These are phyloP conservation scores for Pichia californica DNA, from an alignment of 805 yeast species.

Conservation along the genomic window DNA sequence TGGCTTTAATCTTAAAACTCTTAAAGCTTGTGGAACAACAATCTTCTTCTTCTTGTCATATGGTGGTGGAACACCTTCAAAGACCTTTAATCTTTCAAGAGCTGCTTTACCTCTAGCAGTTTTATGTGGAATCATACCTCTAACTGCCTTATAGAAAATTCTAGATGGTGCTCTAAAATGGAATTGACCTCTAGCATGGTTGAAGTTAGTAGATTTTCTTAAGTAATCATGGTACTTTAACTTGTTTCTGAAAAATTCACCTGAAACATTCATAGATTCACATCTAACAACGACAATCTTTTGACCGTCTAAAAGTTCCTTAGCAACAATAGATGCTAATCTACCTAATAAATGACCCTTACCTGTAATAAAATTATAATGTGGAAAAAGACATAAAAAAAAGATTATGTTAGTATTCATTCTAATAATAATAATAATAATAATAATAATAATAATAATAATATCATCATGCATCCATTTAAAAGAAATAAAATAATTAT, in stretches of 20 bases:
- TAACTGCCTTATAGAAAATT: slow-evolving; percentile 98
- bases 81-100: slow-evolving; percentile 97
- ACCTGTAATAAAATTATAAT: slow-evolving; percentile 34
- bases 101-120: slow-evolving; percentile 99
- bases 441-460: no score
- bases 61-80: slow-evolving; percentile 99
- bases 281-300: slow-evolving; percentile 95
- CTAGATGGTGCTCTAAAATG: slow-evolving; percentile 99
- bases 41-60: slow-evolving; percentile 99
- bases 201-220: slow-evolving; percentile 98
- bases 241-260: slow-evolving; percentile 99
- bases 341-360: slow-evolving; percentile 99
- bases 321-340: slow-evolving; percentile 97
- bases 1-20: slow-evolving; percentile 98
- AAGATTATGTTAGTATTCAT: slow-evolving; percentile 8
- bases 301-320: slow-evolving; percentile 98
- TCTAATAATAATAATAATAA: neutral
- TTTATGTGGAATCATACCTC: slow-evolving; percentile 99
- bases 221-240: slow-evolving; percentile 99
- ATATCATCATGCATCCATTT: no score
- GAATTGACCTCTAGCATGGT: slow-evolving; percentile 99
- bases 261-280: slow-evolving; percentile 97
- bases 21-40: slow-evolving; percentile 99
- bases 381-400: neutral
- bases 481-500: no score